Evolutionary conservation across 1,139 yeast genomes (phyloP), one percentile per base, ranked within the genome.

Genomic region (Kodamaea sp.): DNA sequence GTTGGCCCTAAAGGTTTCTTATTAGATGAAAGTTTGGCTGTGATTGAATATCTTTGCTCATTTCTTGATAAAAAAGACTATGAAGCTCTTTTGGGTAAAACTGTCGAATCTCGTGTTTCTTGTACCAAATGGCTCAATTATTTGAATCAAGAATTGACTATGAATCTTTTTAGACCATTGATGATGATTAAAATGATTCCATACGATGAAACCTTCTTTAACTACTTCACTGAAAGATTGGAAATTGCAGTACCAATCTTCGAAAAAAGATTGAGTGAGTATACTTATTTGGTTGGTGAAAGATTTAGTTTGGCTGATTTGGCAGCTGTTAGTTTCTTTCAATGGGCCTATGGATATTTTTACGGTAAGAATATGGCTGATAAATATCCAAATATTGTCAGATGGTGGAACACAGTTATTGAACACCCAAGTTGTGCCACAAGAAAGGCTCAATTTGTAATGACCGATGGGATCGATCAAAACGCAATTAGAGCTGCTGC

Each of bases 221-320:
- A 45, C 34, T 46, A 39, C 11, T 43, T 40, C 31, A 34, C 28
- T 7, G 49, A 39, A 10, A 27, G 32, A 24, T 38, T 52, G 41
- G 42, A 43, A 26, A 22, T 29, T 20, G 32, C 46, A 29, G 41
- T 47, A 30, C 32, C 32, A 15, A 37, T 50, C 24, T 38, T 52
- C 27, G 60, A 55, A 43, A 44, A 39, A 32, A 51, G 53, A 44
- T 47, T 57, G 43, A 36, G 48, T 33, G 42, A 47, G 36, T 41
- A 49, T 45, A 52, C 55, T 32, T 58, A 47, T 46, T 50, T 58
- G 37, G 60, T 54, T 27, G 51, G 55, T 35, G 61, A 58, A 49
- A 50, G 56, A 42, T 43, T 57, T 40, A 45, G 62, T 9, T 43
- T 55, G 9, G 62, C 62, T 30, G 63, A 58, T 46, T 42, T 50